Base-by-base conservation (phyloP, 2,329 filamentous ascomycete species). In the Stemphylium beticola region DNA sequence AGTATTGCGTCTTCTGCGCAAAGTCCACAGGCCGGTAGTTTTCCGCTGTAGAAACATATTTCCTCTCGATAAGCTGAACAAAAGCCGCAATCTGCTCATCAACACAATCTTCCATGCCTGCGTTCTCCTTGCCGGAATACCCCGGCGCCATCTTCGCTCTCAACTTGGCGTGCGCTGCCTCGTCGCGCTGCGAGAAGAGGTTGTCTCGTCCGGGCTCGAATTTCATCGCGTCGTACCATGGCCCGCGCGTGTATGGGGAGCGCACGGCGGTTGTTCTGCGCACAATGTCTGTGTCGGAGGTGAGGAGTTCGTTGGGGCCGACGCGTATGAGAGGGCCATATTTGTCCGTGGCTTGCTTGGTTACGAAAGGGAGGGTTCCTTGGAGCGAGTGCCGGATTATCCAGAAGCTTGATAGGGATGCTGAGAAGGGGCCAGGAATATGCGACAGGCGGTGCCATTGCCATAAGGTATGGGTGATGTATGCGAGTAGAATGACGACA, bases 141-240 rank as follows among this genome's bases (percentile, higher is more conserved):
- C 64, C 83, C 1, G 79, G 75, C 1, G 79, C 76, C 74, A 85
- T 80, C 53, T 82, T 79, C 45, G 76, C 76, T 14, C 62, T 61
- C 43, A 68, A 29, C 15, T 55, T 64, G 9, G 57, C 59, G 55
- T 85, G 83, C 20, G 75, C 74, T 1, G 69, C 71, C 36, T 78
- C 78, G 49, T 83, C 73, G 2, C 76, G 75, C 64, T 81, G 74
- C 0, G 75, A 79, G 43, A 85, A 82, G 20, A 85, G 66, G 47
- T 81, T 83, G 59, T 84, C 78, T 0, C 70, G 63, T 17, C 78
- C 72, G 0, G 82, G 81, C 45, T 85, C 79, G 52, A 86, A 73
- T 22, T 78, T 77, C 53, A 80, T 74, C 2, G 76, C 79, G 51
- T 75, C 65, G 47, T 69, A 69, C 63, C 62, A 67, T 29, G 50